Base-by-base conservation (phyloP, 2,329 filamentous ascomycete genomes). In the Cercospora sp. region DNA sequence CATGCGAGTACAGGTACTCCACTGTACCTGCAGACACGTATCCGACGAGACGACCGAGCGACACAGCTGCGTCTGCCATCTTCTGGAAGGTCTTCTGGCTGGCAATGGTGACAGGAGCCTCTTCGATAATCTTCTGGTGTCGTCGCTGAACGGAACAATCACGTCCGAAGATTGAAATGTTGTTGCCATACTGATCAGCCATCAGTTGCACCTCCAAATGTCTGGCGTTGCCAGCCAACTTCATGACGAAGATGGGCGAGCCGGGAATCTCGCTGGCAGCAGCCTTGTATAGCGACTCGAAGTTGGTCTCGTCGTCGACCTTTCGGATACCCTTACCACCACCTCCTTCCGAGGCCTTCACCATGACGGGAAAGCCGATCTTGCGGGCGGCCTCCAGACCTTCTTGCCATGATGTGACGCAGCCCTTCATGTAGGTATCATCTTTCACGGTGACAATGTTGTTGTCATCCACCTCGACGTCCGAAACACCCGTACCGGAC, bases 221-320 rank as follows among this genome's bases (percentile, higher is more conserved):
- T 74, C 95, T 87, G 48, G 95, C 95, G 79, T 97, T 97, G 75
- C 94, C 95, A 60, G 95, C 95, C 71, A 99, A 86, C 88, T 99
- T 97, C 95, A 99, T 99, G 84, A 99, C 97, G 87, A 99, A 99
- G 82, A 99, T 99, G 74, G 96, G 95, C 31, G 95, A 99, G 59
- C 96, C 96, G 10, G 95, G 96, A 74, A 99, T 98, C 82, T 99
- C 96, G 80, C 91, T 97, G 5, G 95, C 94, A 23, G 96, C 95
- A 57, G 94, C 95, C 82, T 96, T 95, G 87, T 98, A 99, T 57
- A 98, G 85, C 74, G 86, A 85, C 78, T 91, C 86, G 76, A 99
- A 99, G 71, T 91, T 89, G 51, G 94, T 90, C 79, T 97, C 94
- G 69, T 85, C 85, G 70, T 92, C 86, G 73, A 95, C 95, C 84